Evolutionary conservation across 164 flowering plant genomes (phyloP).

Genomic region (grape (Vitis vinifera)): ASM3070453v1 NC_081823.1:5150001-5150500

Average conservation of each 20-base stretch:
- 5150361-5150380: not conserved
- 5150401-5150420: conserved; percentile 18
- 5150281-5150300: conserved; percentile 7
- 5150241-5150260: conserved; percentile 35
- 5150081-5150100: conserved; percentile 8
- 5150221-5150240: conserved; percentile 15
- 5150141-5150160: conserved; percentile 34
- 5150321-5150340: not conserved
- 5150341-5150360: not conserved
- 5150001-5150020: not conserved
- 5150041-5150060: too few relatives aligned
- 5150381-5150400: conserved; percentile 13
- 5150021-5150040: not conserved
- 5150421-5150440: conserved; percentile 20
- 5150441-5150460: conserved; percentile 28
- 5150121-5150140: conserved; percentile 17
- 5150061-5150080: too few relatives aligned
- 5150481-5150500: conserved; percentile 5
- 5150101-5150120: conserved; percentile 14
- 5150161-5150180: not conserved
- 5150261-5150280: conserved; percentile 30
- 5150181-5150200: conserved; percentile 19
- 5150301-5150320: conserved; percentile 43
- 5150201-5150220: conserved; percentile 19
- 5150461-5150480: conserved; percentile 6